Conservation (phyloP, 2,329 filamentous ascomycete species). For the Sporothrix inflata region DNA sequence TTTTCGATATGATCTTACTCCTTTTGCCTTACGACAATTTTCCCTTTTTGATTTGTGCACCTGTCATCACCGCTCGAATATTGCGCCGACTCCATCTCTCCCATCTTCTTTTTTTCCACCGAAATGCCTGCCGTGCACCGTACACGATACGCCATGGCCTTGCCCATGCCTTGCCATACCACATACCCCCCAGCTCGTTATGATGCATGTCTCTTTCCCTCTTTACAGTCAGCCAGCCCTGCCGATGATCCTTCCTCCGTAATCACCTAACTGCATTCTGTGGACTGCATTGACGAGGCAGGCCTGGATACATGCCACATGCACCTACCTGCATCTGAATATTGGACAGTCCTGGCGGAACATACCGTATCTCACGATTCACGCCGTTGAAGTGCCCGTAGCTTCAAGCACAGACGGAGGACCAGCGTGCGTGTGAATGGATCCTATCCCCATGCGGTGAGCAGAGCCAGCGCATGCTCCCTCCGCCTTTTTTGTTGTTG, state of each 20-base stretch:
- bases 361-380: background rate
- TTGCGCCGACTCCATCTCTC: constrained; percentile 7
- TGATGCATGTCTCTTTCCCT: background rate
- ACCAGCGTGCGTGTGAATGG: background rate
- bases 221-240: background rate
- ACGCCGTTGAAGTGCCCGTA: no score
- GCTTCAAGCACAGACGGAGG: background rate
- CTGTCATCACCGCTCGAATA: constrained; percentile 22
- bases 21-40: no score
- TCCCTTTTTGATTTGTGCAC: background rate
- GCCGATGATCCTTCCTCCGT: background rate
- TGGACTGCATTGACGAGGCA: background rate
- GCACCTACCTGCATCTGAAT: no score
- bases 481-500: no score
- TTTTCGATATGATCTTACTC: constrained; percentile 3
- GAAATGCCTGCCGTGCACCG: background rate
- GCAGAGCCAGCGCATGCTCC: no score
- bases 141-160: background rate
- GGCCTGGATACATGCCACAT: no score
- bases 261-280: background rate
- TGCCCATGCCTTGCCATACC: background rate
- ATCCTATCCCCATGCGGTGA: background rate
- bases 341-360: background rate
- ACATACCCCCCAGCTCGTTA: background rate
- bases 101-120: background rate